Base-by-base conservation (phyloP, 179 eudicot genomes). In the Monotropa hypopitys region DNA sequence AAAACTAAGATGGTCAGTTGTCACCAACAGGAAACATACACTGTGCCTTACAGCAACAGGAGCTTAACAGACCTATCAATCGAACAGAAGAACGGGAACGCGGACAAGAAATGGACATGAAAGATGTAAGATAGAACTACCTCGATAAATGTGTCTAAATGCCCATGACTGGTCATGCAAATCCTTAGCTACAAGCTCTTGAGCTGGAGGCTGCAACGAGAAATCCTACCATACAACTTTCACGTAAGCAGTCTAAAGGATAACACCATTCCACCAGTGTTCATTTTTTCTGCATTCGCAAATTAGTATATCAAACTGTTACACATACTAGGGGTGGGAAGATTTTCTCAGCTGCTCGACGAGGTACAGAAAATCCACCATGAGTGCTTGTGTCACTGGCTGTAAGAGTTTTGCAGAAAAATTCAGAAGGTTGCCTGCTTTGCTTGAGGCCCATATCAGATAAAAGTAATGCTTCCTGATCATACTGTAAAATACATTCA, bases 371-470 rank as follows among this genome's bases (percentile, higher is more conserved):
- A 81, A 95, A 95, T 50, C 99, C 99, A 51, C 99, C 99, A 71
- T 95, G 99, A 73, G 99, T 95, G 80, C 99, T 95, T 32, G 99
- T 95, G 83, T 95, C 99, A 90, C 99, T 95, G 82, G 97, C 97
- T 28, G 99, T 93, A 53, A 93, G 96, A 84, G 97, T 96, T 84
- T 96, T 96, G 83, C 99, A 96, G 90, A 96, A 96, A 80, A 96
- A 96, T 77, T 96, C 99, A 16, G 91, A 33, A 49, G 99, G 98
- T 81, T 96, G 99, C 76, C 88, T 88, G 80, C 78, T 93, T 83
- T 93, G 97, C 81, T 93, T 96, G 11, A 93, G 92, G 74, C 92
- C 97, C 84, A 93, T 79, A 76, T 96, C 98, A 70, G 99, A 96
- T 68, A 91, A 82, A 51, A 96, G 91, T 73, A 96, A 81, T 63